Conservation (phyloP, 148 eudicot species). For the Nepenthes mirabilis region DNA sequence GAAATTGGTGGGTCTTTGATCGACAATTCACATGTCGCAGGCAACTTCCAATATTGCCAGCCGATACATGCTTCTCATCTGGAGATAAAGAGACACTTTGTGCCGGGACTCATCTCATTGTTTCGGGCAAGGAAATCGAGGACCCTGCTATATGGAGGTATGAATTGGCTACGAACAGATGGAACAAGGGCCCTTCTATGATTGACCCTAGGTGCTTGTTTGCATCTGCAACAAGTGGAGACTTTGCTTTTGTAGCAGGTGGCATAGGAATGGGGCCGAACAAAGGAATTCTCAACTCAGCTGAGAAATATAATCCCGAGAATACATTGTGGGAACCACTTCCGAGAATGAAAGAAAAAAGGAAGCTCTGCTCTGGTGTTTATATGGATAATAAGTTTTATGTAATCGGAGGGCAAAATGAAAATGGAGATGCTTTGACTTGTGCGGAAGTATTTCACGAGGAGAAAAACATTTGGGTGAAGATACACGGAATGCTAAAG, state of each 20-base stretch:
- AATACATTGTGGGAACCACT: conserved; percentile 43
- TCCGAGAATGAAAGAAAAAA: conserved; percentile 40
- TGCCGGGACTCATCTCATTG: conserved; percentile 47
- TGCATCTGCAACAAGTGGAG: conserved; percentile 43
- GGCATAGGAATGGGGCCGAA: conserved; percentile 13
- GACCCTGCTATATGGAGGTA: conserved; percentile 40
- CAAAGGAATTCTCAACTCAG: conserved; percentile 17
- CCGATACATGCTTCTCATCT: conserved; percentile 18
- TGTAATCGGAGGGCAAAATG: conserved; percentile 50
- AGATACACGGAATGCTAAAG: conserved; percentile 41
- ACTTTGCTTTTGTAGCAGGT: conserved; percentile 38
- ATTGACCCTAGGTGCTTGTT: conserved; percentile 41
- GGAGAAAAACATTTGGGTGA: conserved; percentile 30
- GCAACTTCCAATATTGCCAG: conserved; percentile 20
- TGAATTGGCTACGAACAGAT: conserved; percentile 26
- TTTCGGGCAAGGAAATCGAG: conserved; percentile 27
- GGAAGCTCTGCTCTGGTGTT: conserved; percentile 53
- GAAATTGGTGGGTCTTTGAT: conserved; percentile 40
- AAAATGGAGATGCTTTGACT: conserved; percentile 25
- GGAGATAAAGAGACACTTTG: conserved; percentile 40
- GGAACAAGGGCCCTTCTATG: conserved; percentile 46
- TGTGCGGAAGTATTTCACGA: conserved; percentile 61
- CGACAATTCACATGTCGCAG: conserved; percentile 12
- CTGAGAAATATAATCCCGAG: conserved; percentile 34
- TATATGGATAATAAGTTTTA: conserved; percentile 64